Evolutionary conservation across 768 basidiomycete genomes (phyloP).

Genomic region (Kwoniella sp.): DNA sequence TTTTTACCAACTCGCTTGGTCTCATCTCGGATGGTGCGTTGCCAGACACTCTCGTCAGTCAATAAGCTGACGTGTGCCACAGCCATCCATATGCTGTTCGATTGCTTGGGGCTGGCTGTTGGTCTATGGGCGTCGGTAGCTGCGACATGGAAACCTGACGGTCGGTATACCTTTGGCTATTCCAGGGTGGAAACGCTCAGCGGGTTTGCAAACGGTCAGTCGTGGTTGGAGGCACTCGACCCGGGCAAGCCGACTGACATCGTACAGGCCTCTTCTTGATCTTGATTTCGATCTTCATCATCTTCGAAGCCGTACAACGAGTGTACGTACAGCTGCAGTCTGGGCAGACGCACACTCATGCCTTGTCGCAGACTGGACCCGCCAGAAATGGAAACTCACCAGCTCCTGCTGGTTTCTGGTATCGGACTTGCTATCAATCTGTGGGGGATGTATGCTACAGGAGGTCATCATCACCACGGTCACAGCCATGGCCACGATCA

Average conservation of each 20-base stretch:
- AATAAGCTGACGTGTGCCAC: conserved; percentile 4
- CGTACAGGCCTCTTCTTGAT: conserved; percentile 41
- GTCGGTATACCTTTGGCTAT: conserved; percentile 92
- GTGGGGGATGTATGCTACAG: conserved; percentile 99
- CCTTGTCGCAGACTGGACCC: conserved; percentile 68
- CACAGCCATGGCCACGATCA: conserved; percentile 40
- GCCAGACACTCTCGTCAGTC: background rate
- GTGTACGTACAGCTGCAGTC: conserved; percentile 57
- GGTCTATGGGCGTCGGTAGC: conserved; percentile 94
- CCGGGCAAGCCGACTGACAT: background rate
- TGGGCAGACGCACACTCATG: background rate
- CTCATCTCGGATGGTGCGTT: conserved; percentile 88
- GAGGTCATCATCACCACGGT: conserved; percentile 56
- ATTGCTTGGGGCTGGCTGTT: conserved; percentile 94
- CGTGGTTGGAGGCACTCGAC: conserved; percentile 39
- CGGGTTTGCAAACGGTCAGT: conserved; percentile 96
- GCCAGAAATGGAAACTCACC: conserved; percentile 91
- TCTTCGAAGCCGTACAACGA: conserved; percentile 94
- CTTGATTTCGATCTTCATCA: conserved; percentile 87
- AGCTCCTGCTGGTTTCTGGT: conserved; percentile 80
- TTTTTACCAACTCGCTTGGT: conserved; percentile 95
- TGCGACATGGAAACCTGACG: conserved; percentile 95
- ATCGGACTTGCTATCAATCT: conserved; percentile 88
- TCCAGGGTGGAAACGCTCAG: conserved; percentile 94
- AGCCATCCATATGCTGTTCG: conserved; percentile 99